Base-by-base conservation (phyloP, 805 yeast species). In the Lachancea kluyveri region DNA sequence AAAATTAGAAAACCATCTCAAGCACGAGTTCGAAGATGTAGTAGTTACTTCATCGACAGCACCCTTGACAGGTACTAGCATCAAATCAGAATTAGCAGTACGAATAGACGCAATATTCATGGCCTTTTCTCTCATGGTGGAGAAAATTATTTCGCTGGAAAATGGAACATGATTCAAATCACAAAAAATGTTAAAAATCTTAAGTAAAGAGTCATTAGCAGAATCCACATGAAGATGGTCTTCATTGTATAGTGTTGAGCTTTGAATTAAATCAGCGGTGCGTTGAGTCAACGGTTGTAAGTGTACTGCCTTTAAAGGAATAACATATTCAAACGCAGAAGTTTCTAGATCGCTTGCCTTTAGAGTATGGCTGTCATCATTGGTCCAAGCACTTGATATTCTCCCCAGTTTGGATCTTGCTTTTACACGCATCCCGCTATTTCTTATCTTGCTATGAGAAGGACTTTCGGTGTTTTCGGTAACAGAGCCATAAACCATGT, bases 181-280 rank as follows among this genome's bases (percentile, higher is more conserved):
- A 30, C 63, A 51, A 26, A 64, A 57, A 23, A 59, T 58, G 25
- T 52, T 51, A 26, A 60, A 45, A n/a, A 61, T 50, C 24, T 58
- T 60, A 10, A 62, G 24, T 18, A 52, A 39, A 2, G 57, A 42
- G 31, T 59, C 57, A 10, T 52, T 42, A 19, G 46, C 46, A 3
- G 53, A 47, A 11, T 52, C 45, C 15, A 48, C 45, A 26, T 46
- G 46, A 4, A 50, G 51, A 6, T 50, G 50, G 6, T 49, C 51
- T n/a, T n/a, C n/a, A n/a, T 38, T 44, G 17, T 49, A 41, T 19
- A 53, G 40, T 4, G 68, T 59, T 1, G 86, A 77, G 1, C 83
- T 84, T 45, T 76, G 83, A 32, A 79, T 64, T 31, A 79, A 57
- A 51, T 79, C 83, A 0, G 84, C 75, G 0, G 85, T 77, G 51